Evolutionary conservation across 148 eudicot species (phyloP).

Genomic region (Oxyria digyna): DNA sequence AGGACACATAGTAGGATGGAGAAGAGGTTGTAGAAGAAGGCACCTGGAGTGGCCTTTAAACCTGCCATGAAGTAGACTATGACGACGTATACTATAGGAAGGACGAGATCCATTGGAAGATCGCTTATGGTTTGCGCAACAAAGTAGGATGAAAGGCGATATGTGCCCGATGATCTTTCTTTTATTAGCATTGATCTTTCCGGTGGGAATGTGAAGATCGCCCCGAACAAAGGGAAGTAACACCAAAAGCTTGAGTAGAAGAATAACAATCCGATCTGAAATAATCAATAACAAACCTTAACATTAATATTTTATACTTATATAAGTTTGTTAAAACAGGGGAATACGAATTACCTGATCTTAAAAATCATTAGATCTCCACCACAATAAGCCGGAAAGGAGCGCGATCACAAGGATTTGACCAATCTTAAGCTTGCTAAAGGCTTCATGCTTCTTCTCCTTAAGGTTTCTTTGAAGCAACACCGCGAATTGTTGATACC

Average conservation of each 20-base stretch:
- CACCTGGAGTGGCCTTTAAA: conserved; percentile 22
- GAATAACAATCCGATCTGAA: conserved; percentile 73
- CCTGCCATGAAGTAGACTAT: conserved; percentile 82
- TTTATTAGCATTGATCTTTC: conserved; percentile 52
- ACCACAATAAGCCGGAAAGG: conserved; percentile 58
- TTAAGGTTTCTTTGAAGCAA: conserved; percentile 52
- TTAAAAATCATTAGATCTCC: conserved; percentile 48
- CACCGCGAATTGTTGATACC: conserved; percentile 63
- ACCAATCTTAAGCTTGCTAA: conserved; percentile 32
- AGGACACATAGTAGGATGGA: conserved; percentile 39
- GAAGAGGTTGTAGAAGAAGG: conserved; percentile 35
- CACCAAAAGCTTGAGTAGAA: conserved; percentile 73
- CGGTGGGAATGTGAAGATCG: conserved; percentile 77
- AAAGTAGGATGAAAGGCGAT: conserved; percentile 67
- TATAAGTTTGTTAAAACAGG: background rate
- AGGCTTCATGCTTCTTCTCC: conserved; percentile 54
- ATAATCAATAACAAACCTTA: background rate
- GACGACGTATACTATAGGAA: conserved; percentile 43
- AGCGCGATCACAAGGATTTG: conserved; percentile 41
- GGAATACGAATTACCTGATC: conserved; percentile 23
- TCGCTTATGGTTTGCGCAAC: conserved; percentile 43
- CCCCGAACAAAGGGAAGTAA: conserved; percentile 59
- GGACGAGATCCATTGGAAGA: conserved; percentile 70
- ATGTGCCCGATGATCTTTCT: conserved; percentile 82
- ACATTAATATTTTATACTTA: too few relatives aligned